These are phyloP conservation scores for Pseudocercospora macadamiae DNA, from an alignment of 2,329 filamentous ascomycete species.

Conservation along the genomic window DNA sequence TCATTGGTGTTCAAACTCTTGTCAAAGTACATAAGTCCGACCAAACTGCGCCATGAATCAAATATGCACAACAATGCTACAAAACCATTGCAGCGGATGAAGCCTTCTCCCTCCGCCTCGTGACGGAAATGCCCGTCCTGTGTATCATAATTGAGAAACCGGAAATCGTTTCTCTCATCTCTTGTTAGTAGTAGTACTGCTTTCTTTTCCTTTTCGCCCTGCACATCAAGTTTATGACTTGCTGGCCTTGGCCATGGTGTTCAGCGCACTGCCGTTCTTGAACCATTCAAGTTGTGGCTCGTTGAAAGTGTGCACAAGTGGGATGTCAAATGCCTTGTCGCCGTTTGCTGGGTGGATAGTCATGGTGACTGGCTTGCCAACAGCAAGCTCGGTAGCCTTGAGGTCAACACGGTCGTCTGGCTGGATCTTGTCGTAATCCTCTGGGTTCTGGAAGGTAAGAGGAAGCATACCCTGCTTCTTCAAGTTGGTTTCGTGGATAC, in stretches of 20 bases:
- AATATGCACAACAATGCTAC: slow-evolving; percentile 31
- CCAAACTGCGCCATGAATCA: slow-evolving; percentile 26
- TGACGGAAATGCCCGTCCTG: slow-evolving; percentile 24
- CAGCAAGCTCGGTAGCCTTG: slow-evolving; percentile 82
- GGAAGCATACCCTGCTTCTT: slow-evolving; percentile 99
- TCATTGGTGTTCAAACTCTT: slow-evolving; percentile 22
- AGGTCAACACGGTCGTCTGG: slow-evolving; percentile 92
- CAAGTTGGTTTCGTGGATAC: slow-evolving; percentile 99
- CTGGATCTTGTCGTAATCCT: slow-evolving; percentile 96
- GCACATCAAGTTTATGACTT: slow-evolving; percentile 17
- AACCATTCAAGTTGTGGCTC: slow-evolving; percentile 98
- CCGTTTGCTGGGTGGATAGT: slow-evolving; percentile 90
- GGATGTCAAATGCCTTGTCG: slow-evolving; percentile 71
- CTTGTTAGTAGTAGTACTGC: slow-evolving; percentile 8
- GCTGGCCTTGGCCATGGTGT: slow-evolving; percentile 87
- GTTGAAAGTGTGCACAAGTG: slow-evolving; percentile 96
- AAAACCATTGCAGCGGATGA: slow-evolving; percentile 22
- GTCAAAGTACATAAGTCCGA: slow-evolving; percentile 28
- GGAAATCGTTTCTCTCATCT: slow-evolving; percentile 20
- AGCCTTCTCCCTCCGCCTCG: slow-evolving; percentile 18
- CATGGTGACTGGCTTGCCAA: slow-evolving; percentile 91
- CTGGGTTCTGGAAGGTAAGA: slow-evolving; percentile 89
- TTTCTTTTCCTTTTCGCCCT: slow-evolving; percentile 9
- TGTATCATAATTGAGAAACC: slow-evolving; percentile 22
- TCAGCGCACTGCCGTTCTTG: slow-evolving; percentile 94